Evolutionary conservation across 345 rosid species (phyloP).

Genomic region (Aquilaria sinensis): DNA sequence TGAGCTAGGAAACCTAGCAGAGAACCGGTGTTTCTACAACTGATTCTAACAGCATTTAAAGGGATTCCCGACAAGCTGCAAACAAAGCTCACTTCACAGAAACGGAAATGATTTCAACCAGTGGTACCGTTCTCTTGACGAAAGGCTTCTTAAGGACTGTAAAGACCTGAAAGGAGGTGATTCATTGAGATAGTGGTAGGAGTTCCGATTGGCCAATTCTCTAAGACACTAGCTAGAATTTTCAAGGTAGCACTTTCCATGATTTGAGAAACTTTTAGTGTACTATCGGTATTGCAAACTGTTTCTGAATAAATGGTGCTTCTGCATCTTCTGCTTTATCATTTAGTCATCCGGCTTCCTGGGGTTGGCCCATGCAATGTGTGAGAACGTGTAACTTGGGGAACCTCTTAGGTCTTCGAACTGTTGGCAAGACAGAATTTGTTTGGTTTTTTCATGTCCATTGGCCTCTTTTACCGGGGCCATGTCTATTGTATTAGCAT

Average conservation of each 20-base stretch:
- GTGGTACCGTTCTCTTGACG: constrained; percentile 79
- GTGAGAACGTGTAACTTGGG: constrained; percentile 93
- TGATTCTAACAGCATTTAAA: too few relatives aligned
- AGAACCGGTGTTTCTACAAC: neutral
- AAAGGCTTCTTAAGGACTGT: constrained; percentile 85
- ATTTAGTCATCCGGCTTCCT: constrained; percentile 46
- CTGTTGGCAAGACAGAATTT: constrained; percentile 46
- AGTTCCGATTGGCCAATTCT: constrained; percentile 39
- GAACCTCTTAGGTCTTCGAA: constrained; percentile 93
- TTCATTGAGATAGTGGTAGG: constrained; percentile 42
- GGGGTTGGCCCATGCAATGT: constrained; percentile 48
- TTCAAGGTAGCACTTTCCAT: constrained; percentile 55
- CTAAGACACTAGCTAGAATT: constrained; percentile 53
- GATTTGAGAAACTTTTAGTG: constrained; percentile 75
- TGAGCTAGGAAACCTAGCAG: neutral
- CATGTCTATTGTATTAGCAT: constrained; percentile 22
- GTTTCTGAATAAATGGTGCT: constrained; percentile 85
- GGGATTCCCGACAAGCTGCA: constrained; percentile 30
- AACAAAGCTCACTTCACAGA: constrained; percentile 53
- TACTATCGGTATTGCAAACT: constrained; percentile 82
- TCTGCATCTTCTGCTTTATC: constrained; percentile 96
- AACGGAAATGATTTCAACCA: constrained; percentile 71
- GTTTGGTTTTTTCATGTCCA: constrained; percentile 80
- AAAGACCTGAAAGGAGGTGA: constrained; percentile 80
- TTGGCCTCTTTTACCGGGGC: constrained; percentile 94